These are phyloP conservation scores for Zoysia pacifica DNA, from an alignment of 176 grass and related monocot genomes.

Conservation along the genomic window DNA sequence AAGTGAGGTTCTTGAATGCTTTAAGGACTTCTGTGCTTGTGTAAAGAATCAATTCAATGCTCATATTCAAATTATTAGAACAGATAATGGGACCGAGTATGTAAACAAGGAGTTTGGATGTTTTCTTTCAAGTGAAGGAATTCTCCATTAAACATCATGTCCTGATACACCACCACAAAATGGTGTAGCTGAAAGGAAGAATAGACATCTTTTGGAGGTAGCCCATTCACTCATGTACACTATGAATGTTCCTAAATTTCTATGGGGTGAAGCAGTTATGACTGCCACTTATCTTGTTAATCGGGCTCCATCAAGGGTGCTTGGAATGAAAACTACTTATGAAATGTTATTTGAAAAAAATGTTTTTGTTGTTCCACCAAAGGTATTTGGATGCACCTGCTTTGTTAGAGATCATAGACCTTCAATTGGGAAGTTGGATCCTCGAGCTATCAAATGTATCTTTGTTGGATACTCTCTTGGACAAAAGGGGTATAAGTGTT, in stretches of 20 bases:
- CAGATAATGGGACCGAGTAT: no score
- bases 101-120: no score
- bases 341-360: neutral
- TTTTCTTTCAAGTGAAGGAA: no score
- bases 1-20: neutral
- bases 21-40: neutral
- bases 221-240: conserved; percentile 4
- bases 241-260: neutral
- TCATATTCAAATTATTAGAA: no score
- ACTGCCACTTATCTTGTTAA: neutral
- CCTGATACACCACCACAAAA: no score
- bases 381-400: neutral
- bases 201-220: no score
- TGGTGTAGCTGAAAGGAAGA: no score
- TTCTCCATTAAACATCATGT: no score
- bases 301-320: neutral
- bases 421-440: neutral
- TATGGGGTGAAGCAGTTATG: neutral
- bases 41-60: neutral
- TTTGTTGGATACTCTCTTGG: neutral
- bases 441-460: neutral
- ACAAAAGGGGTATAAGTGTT: neutral
- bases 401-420: conserved; percentile 12
- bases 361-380: neutral
- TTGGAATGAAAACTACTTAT: neutral